phyloP scores from a whole-genome alignment of 2,329 filamentous ascomycete species.

The Fusarium floridanum region DNA sequence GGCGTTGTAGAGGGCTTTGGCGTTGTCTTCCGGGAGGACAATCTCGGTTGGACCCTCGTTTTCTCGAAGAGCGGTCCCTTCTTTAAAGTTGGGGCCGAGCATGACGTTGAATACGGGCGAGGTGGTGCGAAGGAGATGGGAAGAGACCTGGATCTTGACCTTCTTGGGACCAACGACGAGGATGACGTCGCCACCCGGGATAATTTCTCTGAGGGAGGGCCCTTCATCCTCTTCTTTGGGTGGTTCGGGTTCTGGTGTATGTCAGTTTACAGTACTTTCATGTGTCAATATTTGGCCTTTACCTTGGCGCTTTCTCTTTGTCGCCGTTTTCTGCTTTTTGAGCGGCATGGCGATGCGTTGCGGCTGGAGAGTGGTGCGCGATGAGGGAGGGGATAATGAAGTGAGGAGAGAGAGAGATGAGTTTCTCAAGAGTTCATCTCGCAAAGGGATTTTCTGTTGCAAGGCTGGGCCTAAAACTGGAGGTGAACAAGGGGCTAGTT shows the following conservation, averaged over 20 bases:
- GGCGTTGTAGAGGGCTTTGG: accelerated
- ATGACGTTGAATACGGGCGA: background rate
- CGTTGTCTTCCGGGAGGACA: background rate
- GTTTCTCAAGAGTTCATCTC: background rate
- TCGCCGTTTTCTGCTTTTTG: background rate
- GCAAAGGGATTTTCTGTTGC: background rate
- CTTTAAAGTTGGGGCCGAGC: background rate
- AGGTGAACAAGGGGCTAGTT: background rate
- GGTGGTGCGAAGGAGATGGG: background rate
- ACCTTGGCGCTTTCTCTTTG: background rate
- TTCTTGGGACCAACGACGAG: background rate
- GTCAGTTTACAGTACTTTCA: background rate
- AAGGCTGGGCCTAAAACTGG: background rate
- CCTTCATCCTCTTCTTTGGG: background rate
- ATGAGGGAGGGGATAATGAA: background rate
- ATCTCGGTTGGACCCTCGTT: background rate
- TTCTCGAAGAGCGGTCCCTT: background rate
- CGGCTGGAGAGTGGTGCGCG: background rate
- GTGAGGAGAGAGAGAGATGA: background rate
- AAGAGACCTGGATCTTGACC: background rate
- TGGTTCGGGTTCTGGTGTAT: background rate
- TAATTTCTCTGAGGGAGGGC: background rate
- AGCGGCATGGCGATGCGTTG: background rate
- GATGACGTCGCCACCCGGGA: background rate
- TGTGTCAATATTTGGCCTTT: background rate